Percentiles rank a stretch among this genome's conserved stretches.
Conservation (phyloP, 345 rosid species). For the Litchi chinensis region DNA sequence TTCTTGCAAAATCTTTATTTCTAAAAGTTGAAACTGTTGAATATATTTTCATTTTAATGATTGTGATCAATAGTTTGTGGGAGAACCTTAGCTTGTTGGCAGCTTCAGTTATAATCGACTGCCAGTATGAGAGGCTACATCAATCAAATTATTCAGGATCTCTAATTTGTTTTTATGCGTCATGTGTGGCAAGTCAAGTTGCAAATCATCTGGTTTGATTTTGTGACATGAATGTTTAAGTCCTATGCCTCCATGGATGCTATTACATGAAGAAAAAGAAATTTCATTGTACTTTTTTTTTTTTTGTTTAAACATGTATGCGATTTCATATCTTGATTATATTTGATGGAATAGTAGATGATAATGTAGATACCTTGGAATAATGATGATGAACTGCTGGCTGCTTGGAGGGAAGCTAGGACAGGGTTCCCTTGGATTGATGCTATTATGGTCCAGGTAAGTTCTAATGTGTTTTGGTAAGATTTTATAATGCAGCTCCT, state of each 20-base stretch:
- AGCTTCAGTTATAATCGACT: background rate
- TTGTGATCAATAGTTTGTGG: background rate
- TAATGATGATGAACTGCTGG: slow-evolving; percentile 61
- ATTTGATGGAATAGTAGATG: slow-evolving; percentile 15
- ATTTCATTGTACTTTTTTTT: no score
- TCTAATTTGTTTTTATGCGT: background rate
- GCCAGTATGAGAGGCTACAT: background rate
- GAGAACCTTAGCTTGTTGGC: background rate
- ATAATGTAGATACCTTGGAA: slow-evolving; percentile 88
- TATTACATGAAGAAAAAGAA: background rate
- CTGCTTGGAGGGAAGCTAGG: slow-evolving; percentile 92
- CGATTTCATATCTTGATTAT: background rate
- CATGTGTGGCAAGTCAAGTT: background rate
- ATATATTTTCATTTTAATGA: background rate
- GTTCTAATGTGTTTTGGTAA: slow-evolving; percentile 26
- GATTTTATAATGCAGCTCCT: background rate
- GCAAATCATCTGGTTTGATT: background rate
- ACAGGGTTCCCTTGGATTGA: slow-evolving; percentile 99
- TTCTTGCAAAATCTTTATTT: background rate
- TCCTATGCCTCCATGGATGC: background rate
- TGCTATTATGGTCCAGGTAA: slow-evolving; percentile 97
- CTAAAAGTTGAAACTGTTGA: background rate
- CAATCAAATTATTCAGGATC: background rate
- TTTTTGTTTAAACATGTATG: background rate
- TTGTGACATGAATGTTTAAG: background rate